phyloP scores from a whole-genome alignment of 83 land plant genomes.

The Picea engelmannii region DNA sequence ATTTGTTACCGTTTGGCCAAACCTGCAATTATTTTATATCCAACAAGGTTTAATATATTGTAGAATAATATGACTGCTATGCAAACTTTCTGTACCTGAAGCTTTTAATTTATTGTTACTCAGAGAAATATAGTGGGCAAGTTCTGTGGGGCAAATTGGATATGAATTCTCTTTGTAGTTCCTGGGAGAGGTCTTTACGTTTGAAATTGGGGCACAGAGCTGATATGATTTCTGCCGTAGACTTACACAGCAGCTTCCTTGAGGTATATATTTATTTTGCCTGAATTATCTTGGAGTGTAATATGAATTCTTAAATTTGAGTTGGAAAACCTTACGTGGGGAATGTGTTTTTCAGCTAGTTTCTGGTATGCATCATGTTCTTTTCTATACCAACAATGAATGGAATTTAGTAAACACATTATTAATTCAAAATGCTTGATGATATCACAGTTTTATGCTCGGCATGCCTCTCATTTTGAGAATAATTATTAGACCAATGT shows the following conservation, averaged over 20 bases:
- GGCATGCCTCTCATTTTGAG: not conserved
- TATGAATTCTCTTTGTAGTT: constrained; percentile 53
- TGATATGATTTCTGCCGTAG: constrained; percentile 41
- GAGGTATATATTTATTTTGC: constrained; percentile 32
- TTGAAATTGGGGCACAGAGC: constrained; percentile 44
- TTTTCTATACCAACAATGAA: not conserved
- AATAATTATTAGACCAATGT: not conserved
- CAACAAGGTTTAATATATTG: not conserved
- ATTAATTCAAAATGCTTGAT: not conserved
- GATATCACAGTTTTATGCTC: not conserved
- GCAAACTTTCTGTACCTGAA: not conserved
- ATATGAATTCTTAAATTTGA: not conserved
- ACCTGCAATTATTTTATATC: not conserved
- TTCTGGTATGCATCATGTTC: not conserved
- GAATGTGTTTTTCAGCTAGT: not conserved
- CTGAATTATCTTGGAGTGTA: not conserved
- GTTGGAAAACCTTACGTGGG: not conserved
- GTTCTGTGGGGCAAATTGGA: constrained; percentile 72
- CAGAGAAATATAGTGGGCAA: constrained; percentile 58
- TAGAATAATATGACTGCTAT: not conserved
- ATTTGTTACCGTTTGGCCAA: too few species aligned
- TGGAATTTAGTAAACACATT: not conserved
- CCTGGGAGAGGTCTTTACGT: constrained; percentile 53
- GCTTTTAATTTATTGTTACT: not conserved
- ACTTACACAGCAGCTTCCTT: constrained; percentile 42